Evolutionary conservation across 192 early-diverging fungal species (phyloP).

Genomic region (Bifiguratus adelaidae): DNA sequence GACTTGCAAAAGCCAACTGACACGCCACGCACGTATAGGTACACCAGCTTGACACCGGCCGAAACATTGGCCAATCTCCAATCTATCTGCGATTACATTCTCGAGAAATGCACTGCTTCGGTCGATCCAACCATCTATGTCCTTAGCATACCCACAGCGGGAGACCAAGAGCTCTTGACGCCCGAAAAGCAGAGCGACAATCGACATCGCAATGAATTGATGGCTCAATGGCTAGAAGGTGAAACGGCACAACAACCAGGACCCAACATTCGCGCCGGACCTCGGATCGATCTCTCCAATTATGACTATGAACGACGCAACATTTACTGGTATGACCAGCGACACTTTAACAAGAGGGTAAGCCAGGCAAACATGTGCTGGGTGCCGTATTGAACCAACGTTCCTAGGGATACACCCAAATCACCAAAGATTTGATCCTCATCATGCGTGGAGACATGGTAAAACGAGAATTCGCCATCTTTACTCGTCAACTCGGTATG

Average conservation of each 20-base stretch:
- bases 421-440: conserved; percentile 22
- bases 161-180: conserved; percentile 13
- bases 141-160: conserved; percentile 19
- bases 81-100: neutral
- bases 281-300: conserved; percentile 16
- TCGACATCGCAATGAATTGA: conserved; percentile 10
- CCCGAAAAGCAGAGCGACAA: conserved; percentile 12
- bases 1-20: too few species aligned
- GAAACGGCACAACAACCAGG: neutral
- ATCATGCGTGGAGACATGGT: conserved; percentile 20
- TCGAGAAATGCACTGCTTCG: neutral
- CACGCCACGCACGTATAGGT: too few species aligned
- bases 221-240: conserved; percentile 9
- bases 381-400: too few species aligned
- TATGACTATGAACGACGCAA: conserved; percentile 22
- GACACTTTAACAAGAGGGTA: conserved; percentile 18
- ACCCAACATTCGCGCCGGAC: conserved; percentile 7
- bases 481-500: conserved; percentile 16
- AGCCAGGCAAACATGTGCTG: neutral
- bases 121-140: conserved; percentile 14
- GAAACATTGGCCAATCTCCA: neutral
- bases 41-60: neutral
- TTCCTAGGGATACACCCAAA: conserved; percentile 15
- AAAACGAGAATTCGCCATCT: conserved; percentile 21
- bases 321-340: conserved; percentile 20